These are phyloP conservation scores for Sporothrix pallida DNA, from an alignment of 2,329 filamentous ascomycete species.

Conservation along the genomic window DNA sequence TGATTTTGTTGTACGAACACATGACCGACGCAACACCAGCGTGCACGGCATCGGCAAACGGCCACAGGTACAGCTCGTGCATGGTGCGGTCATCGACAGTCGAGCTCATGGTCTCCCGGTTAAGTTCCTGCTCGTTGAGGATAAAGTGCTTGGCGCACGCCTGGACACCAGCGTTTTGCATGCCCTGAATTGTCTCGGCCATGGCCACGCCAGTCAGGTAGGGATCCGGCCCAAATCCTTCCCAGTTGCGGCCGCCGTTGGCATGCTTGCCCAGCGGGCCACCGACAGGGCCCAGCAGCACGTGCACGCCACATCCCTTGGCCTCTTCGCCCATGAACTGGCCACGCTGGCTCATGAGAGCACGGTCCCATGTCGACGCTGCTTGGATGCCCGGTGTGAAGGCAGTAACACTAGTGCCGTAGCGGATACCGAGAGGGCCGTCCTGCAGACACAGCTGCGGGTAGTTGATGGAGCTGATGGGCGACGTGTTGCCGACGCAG, in stretches of 20 bases:
- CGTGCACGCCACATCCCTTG: conserved; percentile 51
- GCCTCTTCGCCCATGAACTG: conserved; percentile 72
- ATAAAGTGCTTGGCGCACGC: conserved; percentile 66
- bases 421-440: conserved; percentile 77
- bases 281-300: conserved; percentile 61
- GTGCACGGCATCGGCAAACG: conserved; percentile 71
- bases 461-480: conserved; percentile 65
- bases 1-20: conserved; percentile 76
- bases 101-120: conserved; percentile 59
- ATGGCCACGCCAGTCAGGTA: conserved; percentile 71
- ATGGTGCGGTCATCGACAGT: conserved; percentile 69
- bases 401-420: conserved; percentile 71
- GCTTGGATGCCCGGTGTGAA: conserved; percentile 82
- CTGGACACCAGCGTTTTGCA: conserved; percentile 59
- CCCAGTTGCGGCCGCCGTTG: conserved; percentile 79
- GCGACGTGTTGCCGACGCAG: conserved; percentile 68
- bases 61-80: conserved; percentile 72
- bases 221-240: conserved; percentile 80
- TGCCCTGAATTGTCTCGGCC: conserved; percentile 64
- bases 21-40: conserved; percentile 70
- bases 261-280: conserved; percentile 77
- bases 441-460: conserved; percentile 80
- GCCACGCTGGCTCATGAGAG: conserved; percentile 74
- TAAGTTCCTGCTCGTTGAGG: conserved; percentile 71
- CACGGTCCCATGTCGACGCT: conserved; percentile 78